Percentiles rank a stretch among this genome's conserved stretches.
These are phyloP conservation scores for Stephanodiscus minutulus DNA, from an alignment of 108 stramenopile species.

Conservation along the genomic window DNA sequence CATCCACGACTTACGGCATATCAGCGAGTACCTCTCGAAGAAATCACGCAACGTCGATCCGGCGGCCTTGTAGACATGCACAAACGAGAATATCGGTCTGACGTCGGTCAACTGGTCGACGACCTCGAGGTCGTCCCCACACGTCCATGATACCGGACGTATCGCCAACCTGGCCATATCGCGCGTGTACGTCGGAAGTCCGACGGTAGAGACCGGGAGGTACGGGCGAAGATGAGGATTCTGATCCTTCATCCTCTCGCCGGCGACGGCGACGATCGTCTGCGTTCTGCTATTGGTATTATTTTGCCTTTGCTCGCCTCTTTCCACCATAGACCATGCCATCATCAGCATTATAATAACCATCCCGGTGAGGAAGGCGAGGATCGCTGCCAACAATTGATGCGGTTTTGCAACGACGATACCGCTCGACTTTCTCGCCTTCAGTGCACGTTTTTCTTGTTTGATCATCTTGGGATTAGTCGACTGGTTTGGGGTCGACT, in stretches of 20 bases:
- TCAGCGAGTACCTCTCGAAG: slow-evolving; percentile 41
- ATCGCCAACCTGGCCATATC: slow-evolving; percentile 22
- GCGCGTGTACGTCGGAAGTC: slow-evolving; percentile 18
- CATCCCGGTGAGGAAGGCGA: background rate
- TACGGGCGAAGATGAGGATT: background rate
- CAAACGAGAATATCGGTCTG: slow-evolving; percentile 50
- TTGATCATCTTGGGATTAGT: background rate
- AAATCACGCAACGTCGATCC: slow-evolving; percentile 57
- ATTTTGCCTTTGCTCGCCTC: background rate
- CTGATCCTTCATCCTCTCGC: background rate
- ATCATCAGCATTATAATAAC: background rate
- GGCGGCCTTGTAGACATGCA: slow-evolving; percentile 67
- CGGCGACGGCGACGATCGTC: too few relatives aligned
- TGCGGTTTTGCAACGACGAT: background rate
- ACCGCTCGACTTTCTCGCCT: background rate
- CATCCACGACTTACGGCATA: slow-evolving; percentile 48
- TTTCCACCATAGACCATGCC: background rate
- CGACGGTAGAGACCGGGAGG: background rate
- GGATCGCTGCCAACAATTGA: background rate
- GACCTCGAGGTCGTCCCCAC: slow-evolving; percentile 20
- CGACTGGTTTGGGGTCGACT: too few relatives aligned
- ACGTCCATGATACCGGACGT: slow-evolving; percentile 35
- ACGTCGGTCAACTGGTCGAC: slow-evolving; percentile 24
- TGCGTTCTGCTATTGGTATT: background rate
- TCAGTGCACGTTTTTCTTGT: background rate